A percentile compares a stretch with the other conserved stretches of the same genome.
phyloP scores from a whole-genome alignment of 192 early-diverging fungal species.

The Obelidium mucronatum region DNA sequence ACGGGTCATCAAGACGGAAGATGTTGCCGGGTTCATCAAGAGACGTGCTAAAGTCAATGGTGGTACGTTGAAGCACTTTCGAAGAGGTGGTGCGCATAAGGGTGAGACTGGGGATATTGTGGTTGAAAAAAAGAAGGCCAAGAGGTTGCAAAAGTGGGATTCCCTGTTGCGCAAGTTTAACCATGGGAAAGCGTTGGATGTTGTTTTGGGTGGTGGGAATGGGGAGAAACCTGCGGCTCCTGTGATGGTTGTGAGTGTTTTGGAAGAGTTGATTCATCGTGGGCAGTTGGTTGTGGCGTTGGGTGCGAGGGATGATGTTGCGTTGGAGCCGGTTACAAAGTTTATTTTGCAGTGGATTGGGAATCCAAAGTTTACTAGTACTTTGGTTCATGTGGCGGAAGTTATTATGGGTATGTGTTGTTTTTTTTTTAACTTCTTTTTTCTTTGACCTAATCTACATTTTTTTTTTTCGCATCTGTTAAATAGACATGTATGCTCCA shows the following conservation, averaged over 20 bases:
- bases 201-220: constrained; percentile 72
- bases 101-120: constrained; percentile 73
- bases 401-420: constrained; percentile 69
- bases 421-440: not conserved
- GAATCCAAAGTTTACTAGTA: constrained; percentile 77
- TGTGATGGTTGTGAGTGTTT: constrained; percentile 74
- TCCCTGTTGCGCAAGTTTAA: constrained; percentile 83
- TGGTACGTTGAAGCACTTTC: constrained; percentile 78
- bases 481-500: constrained; percentile 80
- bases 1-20: constrained; percentile 79
- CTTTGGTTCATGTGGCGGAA: constrained; percentile 83
- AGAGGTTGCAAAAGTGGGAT: constrained; percentile 81
- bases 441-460: not conserved
- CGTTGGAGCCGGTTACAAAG: constrained; percentile 81
- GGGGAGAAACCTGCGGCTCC: constrained; percentile 11
- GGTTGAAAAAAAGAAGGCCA: constrained; percentile 72
- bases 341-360: constrained; percentile 85
- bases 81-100: constrained; percentile 63
- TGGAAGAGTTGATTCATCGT: constrained; percentile 91
- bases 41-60: constrained; percentile 56
- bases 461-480: constrained; percentile 33
- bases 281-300: constrained; percentile 81
- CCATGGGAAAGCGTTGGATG: constrained; percentile 89
- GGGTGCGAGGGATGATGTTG: constrained; percentile 85
- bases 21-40: constrained; percentile 53